Conservation (phyloP, 2,329 filamentous ascomycete genomes). For the Ramularia collo-cygni region DNA sequence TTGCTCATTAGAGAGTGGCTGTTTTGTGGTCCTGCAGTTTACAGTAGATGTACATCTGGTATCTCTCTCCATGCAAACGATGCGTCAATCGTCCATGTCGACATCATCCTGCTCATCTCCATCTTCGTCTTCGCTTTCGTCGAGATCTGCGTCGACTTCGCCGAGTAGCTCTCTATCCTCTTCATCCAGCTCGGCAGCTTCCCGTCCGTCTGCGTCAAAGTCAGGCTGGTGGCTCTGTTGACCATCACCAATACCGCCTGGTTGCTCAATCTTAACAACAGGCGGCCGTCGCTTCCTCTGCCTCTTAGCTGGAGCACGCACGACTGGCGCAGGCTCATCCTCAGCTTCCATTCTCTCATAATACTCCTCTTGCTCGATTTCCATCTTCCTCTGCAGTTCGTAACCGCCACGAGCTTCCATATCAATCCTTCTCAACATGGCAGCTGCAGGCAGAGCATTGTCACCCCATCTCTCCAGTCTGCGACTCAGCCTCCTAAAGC, state of each 20-base stretch:
- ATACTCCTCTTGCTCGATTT: constrained; percentile 8
- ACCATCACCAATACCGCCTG: constrained; percentile 17
- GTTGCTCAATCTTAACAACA: constrained; percentile 18
- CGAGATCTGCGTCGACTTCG: constrained; percentile 27
- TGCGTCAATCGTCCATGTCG: constrained; percentile 3
- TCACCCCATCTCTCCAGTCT: constrained; percentile 65
- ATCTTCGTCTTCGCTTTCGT: constrained; percentile 31
- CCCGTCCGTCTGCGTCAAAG: not conserved
- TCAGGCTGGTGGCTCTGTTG: constrained; percentile 19
- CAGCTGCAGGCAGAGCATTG: constrained; percentile 23
- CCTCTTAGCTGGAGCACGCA: constrained; percentile 14
- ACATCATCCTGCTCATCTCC: constrained; percentile 12
- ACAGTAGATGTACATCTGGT: not conserved
- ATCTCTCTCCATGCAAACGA: not conserved
- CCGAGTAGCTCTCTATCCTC: constrained; percentile 33
- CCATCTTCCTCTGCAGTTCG: constrained; percentile 4
- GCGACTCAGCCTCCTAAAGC: constrained; percentile 56
- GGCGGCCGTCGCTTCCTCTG: constrained; percentile 9
- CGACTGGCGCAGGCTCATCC: constrained; percentile 10
- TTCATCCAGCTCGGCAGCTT: constrained; percentile 29
- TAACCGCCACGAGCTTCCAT: constrained; percentile 12
- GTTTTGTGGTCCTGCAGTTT: no score
- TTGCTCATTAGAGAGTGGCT: no score
- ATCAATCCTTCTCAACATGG: constrained; percentile 21
- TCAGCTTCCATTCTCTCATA: constrained; percentile 15